Base-by-base conservation (phyloP, 2,329 filamentous ascomycete species). In the Clonostachys byssicola region DNA sequence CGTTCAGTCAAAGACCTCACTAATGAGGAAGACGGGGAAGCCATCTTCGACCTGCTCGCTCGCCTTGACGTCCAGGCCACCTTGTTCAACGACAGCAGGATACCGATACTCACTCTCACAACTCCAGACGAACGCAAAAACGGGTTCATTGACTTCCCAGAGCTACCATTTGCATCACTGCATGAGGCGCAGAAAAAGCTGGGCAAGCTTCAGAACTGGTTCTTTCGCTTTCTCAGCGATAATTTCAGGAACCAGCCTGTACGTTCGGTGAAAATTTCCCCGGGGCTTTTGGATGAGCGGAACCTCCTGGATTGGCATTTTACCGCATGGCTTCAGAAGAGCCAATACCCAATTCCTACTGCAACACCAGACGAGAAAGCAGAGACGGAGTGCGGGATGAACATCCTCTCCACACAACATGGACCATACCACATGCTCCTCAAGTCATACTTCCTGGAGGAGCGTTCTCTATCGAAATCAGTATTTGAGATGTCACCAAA, bases 51-150 rank as follows among this genome's bases (percentile, higher is more conserved):
- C 36, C 17, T 49, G 2, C 47, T 51, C 4, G 46, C 35, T 13
- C 47, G 49, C 14, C 44, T 52, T 5, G 51, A 52, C 20, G 14
- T 50, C 9, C 49, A 51, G 16, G 46, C 49, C 13, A 47, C 46
- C 20, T 17, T 52, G n/a, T 51, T 41, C 33, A 40, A 52, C 34
- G 47, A 52, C 38, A 40, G 12, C 3, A 43, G 44, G 5, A 6
- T 16, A 5, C 51, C 51, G 12, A 13, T 35, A 8, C 44, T 51
- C 5, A 16, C 20, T 17, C 38, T 50, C 23, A 30, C 23, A 6
- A 38, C 34, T 2, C 40, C 44, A 30, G 8, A 17, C 8, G 20
- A 20, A n/a, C 13, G 20, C 13, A n/a, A 14, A 14, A 20, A 20
- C 7, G 40, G 40, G 17, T 20, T 18, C 17, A 20, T 14, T 12